phyloP scores from a whole-genome alignment of 768 basidiomycete species.

The Lentinula sp. region DNA sequence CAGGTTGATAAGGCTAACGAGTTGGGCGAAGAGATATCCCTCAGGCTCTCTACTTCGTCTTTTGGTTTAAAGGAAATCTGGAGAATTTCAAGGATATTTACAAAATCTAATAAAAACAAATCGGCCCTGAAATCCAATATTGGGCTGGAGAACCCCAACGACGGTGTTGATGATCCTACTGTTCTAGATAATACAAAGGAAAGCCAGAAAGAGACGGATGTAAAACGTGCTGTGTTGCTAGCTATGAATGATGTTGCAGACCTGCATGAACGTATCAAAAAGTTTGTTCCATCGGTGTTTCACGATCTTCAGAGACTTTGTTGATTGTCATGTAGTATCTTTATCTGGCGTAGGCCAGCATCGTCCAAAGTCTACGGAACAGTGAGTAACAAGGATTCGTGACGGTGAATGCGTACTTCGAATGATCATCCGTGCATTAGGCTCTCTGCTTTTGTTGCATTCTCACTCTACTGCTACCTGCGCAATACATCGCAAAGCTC shows the following conservation, averaged over 20 bases:
- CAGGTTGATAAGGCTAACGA: constrained; percentile 43
- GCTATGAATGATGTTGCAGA: constrained; percentile 46
- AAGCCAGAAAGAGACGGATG: constrained; percentile 28
- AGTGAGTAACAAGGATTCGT: constrained; percentile 25
- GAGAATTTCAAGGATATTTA: constrained; percentile 41
- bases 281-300: constrained; percentile 30
- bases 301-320: not conserved
- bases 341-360: constrained; percentile 56
- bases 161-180: constrained; percentile 12
- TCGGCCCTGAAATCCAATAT: constrained; percentile 12
- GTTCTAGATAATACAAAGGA: constrained; percentile 27
- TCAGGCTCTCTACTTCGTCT: constrained; percentile 39
- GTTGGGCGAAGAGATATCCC: constrained; percentile 44
- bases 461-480: constrained; percentile 38
- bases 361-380: constrained; percentile 43
- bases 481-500: constrained; percentile 43
- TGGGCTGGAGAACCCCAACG: not conserved
- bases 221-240: constrained; percentile 36
- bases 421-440: constrained; percentile 17
- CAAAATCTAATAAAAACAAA: constrained; percentile 27
- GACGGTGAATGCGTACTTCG: constrained; percentile 2
- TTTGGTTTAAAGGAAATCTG: constrained; percentile 49
- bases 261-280: constrained; percentile 57
- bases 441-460: constrained; percentile 31
- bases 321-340: constrained; percentile 34